Base-by-base conservation (phyloP, 2,329 filamentous ascomycete genomes). In the Drechslerella dactyloides region DNA sequence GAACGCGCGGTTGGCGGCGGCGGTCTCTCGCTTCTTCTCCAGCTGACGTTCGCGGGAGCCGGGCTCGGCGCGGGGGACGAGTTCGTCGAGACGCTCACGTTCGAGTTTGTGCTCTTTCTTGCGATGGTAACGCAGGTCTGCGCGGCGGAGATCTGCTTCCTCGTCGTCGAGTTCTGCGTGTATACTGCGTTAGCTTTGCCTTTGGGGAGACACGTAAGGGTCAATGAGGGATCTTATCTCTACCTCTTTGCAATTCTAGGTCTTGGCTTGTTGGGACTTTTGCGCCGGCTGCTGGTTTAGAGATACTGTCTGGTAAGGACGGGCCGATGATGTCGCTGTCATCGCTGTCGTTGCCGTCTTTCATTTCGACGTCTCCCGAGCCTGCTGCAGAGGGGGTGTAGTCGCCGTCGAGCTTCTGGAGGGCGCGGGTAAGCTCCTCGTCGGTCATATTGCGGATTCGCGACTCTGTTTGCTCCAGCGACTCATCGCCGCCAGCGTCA, bases 1-100 rank as follows among this genome's bases (percentile, higher is more conserved):
- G 77, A 96, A 96, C 10, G 85, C 84, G 24, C 87, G 85, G 82
- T 96, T 88, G 75, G 88, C 86, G 5, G 89, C 87, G 30, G 89
- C 89, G 3, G 85, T 82, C 73, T 90, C 89, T 35, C 84, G 85
- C 74, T 88, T 89, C 84, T 97, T 97, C 81, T 99, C 93, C 0
- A 97, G 83, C 77, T 87, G 86, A 10, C 93, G 87, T 81, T 96
- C 93, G 51, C 88, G 87, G 0, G 90, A 90, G 0, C 93, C 92
- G 0, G 92, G 82, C 70, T 94, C 91, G 0, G 93, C 91, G 10
- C 91, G 90, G 0, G 93, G 93, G 0, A 84, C 86, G 0, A 97
- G 81, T 74, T 97, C 93, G 13, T 97, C 91, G 0, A 94, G 83
- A 0, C 85, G 85, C 61, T 89, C 88, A 74, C 88, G 89, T 76